Percentiles rank a stretch among this genome's conserved stretches.
These are phyloP conservation scores for Botrytis tulipae DNA, from an alignment of 2,329 filamentous ascomycete species.

Conservation along the genomic window DNA sequence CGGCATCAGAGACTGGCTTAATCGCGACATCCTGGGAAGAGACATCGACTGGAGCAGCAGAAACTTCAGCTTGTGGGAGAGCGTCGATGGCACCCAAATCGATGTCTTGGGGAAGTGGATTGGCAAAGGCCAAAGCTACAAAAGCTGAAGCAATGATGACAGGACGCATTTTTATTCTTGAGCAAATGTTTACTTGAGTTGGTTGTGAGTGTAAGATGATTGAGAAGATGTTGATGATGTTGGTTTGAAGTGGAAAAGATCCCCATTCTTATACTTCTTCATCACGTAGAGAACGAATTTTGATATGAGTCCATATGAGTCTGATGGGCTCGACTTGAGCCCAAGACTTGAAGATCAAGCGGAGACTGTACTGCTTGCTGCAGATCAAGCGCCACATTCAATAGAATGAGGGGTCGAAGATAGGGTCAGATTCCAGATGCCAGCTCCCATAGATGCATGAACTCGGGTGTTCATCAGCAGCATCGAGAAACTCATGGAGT, in stretches of 20 bases:
- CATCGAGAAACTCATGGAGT: not conserved
- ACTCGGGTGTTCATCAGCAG: not conserved
- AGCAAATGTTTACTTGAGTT: not conserved
- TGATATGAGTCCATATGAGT: not conserved
- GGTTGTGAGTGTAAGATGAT: not conserved
- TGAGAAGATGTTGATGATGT: not conserved
- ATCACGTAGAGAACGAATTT: not conserved
- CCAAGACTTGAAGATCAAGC: not conserved
- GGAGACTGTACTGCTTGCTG: not conserved
- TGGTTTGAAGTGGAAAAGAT: not conserved
- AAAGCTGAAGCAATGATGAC: constrained; percentile 27
- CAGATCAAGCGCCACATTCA: constrained; percentile 8
- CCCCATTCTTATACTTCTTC: constrained; percentile 10
- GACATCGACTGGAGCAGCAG: constrained; percentile 35
- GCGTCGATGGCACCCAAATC: constrained; percentile 40
- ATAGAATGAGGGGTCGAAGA: not conserved
- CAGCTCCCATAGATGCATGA: not conserved
- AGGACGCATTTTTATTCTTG: constrained; percentile 25
- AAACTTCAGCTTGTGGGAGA: constrained; percentile 36
- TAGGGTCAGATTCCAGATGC: not conserved
- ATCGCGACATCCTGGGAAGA: not conserved
- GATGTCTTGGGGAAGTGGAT: constrained; percentile 39
- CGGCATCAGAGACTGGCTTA: not conserved
- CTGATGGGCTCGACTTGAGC: not conserved
- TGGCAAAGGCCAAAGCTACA: constrained; percentile 29